Base-by-base conservation (phyloP, 2,329 filamentous ascomycete species). In the Bertia moriformis region DNA sequence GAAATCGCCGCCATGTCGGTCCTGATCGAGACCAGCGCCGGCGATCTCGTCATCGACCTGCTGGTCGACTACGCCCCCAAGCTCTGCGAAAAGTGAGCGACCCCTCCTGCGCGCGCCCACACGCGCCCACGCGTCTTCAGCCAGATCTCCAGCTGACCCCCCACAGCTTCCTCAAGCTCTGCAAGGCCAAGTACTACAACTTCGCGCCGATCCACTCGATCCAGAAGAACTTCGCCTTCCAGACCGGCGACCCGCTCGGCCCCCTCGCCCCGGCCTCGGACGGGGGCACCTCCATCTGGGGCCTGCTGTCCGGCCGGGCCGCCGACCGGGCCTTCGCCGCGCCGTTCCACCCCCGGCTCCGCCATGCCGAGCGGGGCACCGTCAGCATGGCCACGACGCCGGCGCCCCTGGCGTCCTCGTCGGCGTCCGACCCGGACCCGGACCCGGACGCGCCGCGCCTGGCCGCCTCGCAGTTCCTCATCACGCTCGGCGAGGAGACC, bases 161-260 rank as follows among this genome's bases (percentile, higher is more conserved):
- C n/a, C n/a, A n/a, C n/a, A n/a, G n/a, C 70, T 96, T 98, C 59
- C 67, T 98, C 41, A 96, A 98, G 70, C 83, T 98, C 50, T 95
- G 91, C 75, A 96, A 96, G 65, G 69, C 87, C 61, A 98, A 95
- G 66, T 98, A 96, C 65, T 98, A 95, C 76, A 96, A 96, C 66
- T 96, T 93, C 59, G 79, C 87, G 4, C 91, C 89, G 18, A 66
- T 96, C 40, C 85, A 95, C 63, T 87, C 81, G 48, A 75, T 98
- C 27, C 91, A 95, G 55, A 91, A 89, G 57, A 78, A 86, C 60
- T 96, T 95, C 61, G 93, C 88, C 44, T 94, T 94, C 61, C 89
- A 96, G 60, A 93, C 85, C 20, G 89, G 89, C 56, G 91, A 96
- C 53, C 89, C 89, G 12, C 78, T 96, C 39, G 89, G 91, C 12